Percentiles rank a stretch among this genome's conserved stretches.
These are phyloP conservation scores for Leucosporidium yakuticum DNA, from an alignment of 768 basidiomycete species.

Conservation along the genomic window DNA sequence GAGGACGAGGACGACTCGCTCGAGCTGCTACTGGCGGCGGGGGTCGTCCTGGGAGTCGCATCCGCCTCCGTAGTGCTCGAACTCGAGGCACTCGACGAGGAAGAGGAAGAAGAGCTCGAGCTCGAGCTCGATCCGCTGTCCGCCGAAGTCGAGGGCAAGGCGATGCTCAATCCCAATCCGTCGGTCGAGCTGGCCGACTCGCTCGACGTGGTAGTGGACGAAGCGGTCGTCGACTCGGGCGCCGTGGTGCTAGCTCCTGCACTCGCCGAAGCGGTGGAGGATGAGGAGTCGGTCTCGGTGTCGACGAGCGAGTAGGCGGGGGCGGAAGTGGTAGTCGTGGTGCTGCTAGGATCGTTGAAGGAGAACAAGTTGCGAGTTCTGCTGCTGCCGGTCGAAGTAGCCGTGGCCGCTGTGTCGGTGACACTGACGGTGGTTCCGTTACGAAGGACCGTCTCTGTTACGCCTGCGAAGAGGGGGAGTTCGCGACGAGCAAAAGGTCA, in stretches of 20 bases:
- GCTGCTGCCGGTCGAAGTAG: too few relatives aligned
- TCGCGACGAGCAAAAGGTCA: too few relatives aligned
- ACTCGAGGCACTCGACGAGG: slow-evolving; percentile 2
- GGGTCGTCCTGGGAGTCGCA: not conserved
- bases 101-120: not conserved
- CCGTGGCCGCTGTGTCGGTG: too few relatives aligned
- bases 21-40: not conserved
- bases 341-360: not conserved
- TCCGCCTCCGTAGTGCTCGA: not conserved
- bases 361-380: too few relatives aligned
- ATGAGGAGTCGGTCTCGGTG: slow-evolving; percentile 17
- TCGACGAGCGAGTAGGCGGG: slow-evolving; percentile 31
- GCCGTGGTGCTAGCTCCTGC: not conserved
- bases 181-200: not conserved
- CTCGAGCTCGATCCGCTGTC: too few relatives aligned
- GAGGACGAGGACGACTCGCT: not conserved
- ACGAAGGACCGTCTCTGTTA: too few relatives aligned
- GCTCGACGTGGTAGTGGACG: not conserved
- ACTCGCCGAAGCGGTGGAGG: not conserved
- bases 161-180: not conserved
- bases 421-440: too few relatives aligned
- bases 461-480: too few relatives aligned
- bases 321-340: too few relatives aligned
- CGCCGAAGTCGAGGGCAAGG: not conserved
- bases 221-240: not conserved